Percentiles rank a stretch among this genome's conserved stretches.
Evolutionary conservation across 495 filamentous ascomycete species (phyloP).

Genomic region (Hypoxylon crocopeplum): DNA sequence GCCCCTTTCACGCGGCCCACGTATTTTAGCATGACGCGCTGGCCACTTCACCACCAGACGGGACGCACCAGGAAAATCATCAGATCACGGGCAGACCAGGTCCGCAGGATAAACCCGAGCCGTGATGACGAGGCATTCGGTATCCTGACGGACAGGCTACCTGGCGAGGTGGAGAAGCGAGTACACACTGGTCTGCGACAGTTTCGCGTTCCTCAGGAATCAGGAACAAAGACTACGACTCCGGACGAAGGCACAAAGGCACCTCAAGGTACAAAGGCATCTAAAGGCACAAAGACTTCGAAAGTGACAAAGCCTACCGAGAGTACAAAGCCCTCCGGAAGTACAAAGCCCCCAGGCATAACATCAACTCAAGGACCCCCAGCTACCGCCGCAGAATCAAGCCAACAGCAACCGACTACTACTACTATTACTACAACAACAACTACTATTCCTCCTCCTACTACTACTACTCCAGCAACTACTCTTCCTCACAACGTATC

Average conservation of each 20-base stretch:
- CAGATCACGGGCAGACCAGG: conserved; percentile 27
- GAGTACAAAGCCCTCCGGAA: not conserved
- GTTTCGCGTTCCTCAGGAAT: not conserved
- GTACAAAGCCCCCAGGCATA: conserved; percentile 3
- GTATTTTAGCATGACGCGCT: conserved; percentile 41
- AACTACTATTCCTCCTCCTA: too few relatives aligned
- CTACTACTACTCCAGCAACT: too few relatives aligned
- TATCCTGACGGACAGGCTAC: conserved; percentile 34
- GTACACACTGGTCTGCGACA: not conserved
- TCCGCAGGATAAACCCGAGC: conserved; percentile 20
- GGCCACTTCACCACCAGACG: conserved; percentile 28
- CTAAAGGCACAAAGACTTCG: not conserved
- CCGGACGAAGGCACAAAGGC: conserved; percentile 5
- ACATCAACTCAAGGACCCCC: conserved; percentile 3
- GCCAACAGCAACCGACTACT: not conserved
- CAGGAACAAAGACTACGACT: conserved; percentile 14
- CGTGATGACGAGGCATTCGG: conserved; percentile 18
- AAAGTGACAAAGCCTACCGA: not conserved
- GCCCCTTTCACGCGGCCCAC: conserved; percentile 26
- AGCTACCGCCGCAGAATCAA: not conserved
- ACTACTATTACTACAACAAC: too few relatives aligned
- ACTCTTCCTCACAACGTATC: not conserved
- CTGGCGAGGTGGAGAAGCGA: conserved; percentile 8
- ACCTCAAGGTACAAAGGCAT: not conserved
- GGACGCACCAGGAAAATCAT: conserved; percentile 13